Evolutionary conservation across 1,284 basidiomycete species (phyloP), one percentile per base, ranked within the genome.

Genomic region (Dichomitus squalens): DNA sequence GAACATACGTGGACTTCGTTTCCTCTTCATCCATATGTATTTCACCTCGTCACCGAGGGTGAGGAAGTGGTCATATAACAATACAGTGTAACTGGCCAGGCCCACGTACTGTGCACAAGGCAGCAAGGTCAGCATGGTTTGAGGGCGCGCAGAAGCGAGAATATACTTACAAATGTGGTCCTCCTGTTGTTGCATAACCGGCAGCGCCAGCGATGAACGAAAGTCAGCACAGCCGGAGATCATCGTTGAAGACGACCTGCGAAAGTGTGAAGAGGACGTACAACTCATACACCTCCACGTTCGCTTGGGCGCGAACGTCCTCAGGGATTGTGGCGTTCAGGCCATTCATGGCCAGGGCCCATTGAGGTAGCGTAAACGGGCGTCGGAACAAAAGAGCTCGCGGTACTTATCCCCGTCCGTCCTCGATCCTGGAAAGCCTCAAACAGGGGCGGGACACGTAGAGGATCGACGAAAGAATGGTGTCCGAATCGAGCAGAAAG

Each of bases 31-130:
- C 82, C 82, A 83, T 27, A 83, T 73, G 60, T 75, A 78, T 53
- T 81, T 76, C 11, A 80, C 75, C 66, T 82, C 80, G 50, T 82
- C 80, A 0, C 66, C 68, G 51, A 82, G 76, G 0, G 81, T 80
- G 52, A 80, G 70, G 18, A 81, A 63, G 61, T 82, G 80, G 58
- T 83, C 80, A 75, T 77, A 82, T 20, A 81, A 57, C 5, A 82
- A 66, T 5, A 78, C 70, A 0, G 76, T 76, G 64, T 79, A 79
- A 61, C 77, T 76, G 3, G 76, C 77, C 39, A 82, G 73, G 9
- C 79, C 81, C 35, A 84, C 73, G 52, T 73, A 79, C 81, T 84
- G 66, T 11, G 2, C 2, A 36, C 7, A 4, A 14, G 48, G 21
- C 25, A n/a, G 25, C 39, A 33, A 54, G 29, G 23, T 25, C n/a